Base-by-base conservation (phyloP, 805 yeast species). In the Metahyphopichia silvanorum region DNA sequence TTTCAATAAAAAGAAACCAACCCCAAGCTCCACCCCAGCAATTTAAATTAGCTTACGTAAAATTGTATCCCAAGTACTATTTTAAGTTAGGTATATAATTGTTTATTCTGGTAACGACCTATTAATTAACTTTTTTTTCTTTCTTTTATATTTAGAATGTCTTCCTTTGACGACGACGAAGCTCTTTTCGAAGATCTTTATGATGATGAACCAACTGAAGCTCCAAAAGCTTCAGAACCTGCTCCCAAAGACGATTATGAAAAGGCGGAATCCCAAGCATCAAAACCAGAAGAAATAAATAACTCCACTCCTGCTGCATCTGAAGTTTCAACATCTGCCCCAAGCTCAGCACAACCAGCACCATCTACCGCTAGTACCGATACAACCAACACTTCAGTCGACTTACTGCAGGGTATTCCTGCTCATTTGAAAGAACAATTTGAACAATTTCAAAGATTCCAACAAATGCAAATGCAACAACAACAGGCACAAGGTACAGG, bases 141-240 rank as follows among this genome's bases (percentile, higher is more conserved):
- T n/a, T n/a, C n/a, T n/a, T n/a, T n/a, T n/a, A n/a, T 23, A 23
- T 23, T 13, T 26, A 27, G 30, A 25, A 57, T 57, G 63, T 57
- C 63, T 23, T 39, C 46, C 28, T 75, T 82, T 40, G 95, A 87
- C 63, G 96, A 88, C 66, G 97, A 89, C 63, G 96, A 88, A 59
- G 91, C 86, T 51, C 81, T 85, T 58, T 89, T 89, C 61, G 95
- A 88, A 63, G 96, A 89, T 58, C 86, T 89, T 63, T 89, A 89
- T 38, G 46, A 57, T 19, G 67, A 57, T 33, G 56, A 59, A 12
- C 29, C 35, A 14, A 47, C 35, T 21, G 28, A 38, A 30, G 38
- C 35, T 25, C 33, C 44, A 21, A 38, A 40, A 42, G 28, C 35
- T 16, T 18, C 45, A 46, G 23, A 44, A 16, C 25, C 27, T 25